Evolutionary conservation across 805 yeast species (phyloP).

Genomic region (Yamadazyma sp.): DNA sequence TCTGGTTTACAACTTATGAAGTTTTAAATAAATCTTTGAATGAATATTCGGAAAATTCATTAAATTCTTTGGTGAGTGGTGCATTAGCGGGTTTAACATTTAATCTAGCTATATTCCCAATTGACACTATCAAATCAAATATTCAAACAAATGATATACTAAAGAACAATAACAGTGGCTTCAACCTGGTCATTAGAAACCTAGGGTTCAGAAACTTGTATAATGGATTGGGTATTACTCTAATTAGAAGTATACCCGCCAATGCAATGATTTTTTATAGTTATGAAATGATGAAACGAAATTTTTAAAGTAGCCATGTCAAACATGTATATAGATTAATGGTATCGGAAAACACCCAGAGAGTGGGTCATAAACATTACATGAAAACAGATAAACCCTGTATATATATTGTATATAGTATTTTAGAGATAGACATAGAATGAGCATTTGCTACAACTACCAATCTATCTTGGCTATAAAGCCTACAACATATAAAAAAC

Average conservation of each 20-base stretch:
- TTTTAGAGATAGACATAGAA: too few relatives aligned
- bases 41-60: conserved; percentile 39
- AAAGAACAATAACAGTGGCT: conserved; percentile 1
- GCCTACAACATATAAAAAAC: too few relatives aligned
- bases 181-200: conserved; percentile 30
- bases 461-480: too few relatives aligned
- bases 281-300: conserved; percentile 60
- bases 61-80: conserved; percentile 70
- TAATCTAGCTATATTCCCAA: conserved; percentile 79
- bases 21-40: conserved; percentile 37
- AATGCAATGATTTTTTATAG: conserved; percentile 82
- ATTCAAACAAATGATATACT: conserved; percentile 62
- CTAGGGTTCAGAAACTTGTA: conserved; percentile 70
- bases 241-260: conserved; percentile 82
- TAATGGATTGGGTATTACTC: conserved; percentile 80
- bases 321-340: too few relatives aligned
- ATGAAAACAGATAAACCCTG: too few relatives aligned
- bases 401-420: too few relatives aligned
- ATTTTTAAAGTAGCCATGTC: too few relatives aligned
- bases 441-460: too few relatives aligned
- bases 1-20: conserved; percentile 94
- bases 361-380: too few relatives aligned
- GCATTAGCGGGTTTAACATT: conserved; percentile 84
- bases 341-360: too few relatives aligned
- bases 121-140: conserved; percentile 84